phyloP scores from a whole-genome alignment of 2,329 filamentous ascomycete species.

The Blastomyces parvus region DNA sequence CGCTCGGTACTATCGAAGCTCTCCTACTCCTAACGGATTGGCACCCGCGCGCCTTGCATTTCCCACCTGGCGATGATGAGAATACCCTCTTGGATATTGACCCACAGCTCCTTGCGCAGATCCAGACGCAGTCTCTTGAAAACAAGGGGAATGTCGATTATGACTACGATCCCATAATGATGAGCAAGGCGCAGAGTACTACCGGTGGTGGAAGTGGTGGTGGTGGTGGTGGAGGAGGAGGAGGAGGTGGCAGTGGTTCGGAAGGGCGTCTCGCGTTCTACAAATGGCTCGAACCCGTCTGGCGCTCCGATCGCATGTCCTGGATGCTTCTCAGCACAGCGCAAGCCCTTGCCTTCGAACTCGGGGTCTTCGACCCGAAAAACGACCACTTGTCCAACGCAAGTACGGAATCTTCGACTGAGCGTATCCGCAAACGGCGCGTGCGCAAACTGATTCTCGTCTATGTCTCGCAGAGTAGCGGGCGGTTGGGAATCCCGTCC shows the following conservation, averaged over 20 bases:
- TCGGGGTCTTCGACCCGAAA: slow-evolving; percentile 89
- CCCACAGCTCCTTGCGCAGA: slow-evolving; percentile 60
- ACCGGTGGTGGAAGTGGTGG: slow-evolving; percentile 35
- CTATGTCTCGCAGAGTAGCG: slow-evolving; percentile 88
- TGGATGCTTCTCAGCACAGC: slow-evolving; percentile 95
- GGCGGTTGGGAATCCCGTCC: slow-evolving; percentile 81
- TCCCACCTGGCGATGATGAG: slow-evolving; percentile 63
- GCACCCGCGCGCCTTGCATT: slow-evolving; percentile 91
- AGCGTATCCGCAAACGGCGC: slow-evolving; percentile 70
- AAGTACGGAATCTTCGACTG: slow-evolving; percentile 41
- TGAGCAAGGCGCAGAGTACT: slow-evolving; percentile 41
- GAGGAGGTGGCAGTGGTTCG: slow-evolving; percentile 29
- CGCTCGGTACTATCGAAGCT: slow-evolving; percentile 87
- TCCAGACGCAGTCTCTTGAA: slow-evolving; percentile 48
- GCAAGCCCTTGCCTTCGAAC: slow-evolving; percentile 80
- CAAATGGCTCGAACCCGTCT: slow-evolving; percentile 92
- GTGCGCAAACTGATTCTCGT: slow-evolving; percentile 81
- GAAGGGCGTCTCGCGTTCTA: slow-evolving; percentile 74
- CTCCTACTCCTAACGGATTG: slow-evolving; percentile 91
- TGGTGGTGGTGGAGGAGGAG: slow-evolving; percentile 25
- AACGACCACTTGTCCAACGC: slow-evolving; percentile 49
- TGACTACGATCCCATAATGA: slow-evolving; percentile 30
- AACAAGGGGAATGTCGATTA: slow-evolving; percentile 20
- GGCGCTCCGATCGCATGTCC: slow-evolving; percentile 90
- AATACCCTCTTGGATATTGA: slow-evolving; percentile 58